Evolutionary conservation across 75 land plant species (phyloP).

Genomic region (Chamaecyparis obtusa): DNA sequence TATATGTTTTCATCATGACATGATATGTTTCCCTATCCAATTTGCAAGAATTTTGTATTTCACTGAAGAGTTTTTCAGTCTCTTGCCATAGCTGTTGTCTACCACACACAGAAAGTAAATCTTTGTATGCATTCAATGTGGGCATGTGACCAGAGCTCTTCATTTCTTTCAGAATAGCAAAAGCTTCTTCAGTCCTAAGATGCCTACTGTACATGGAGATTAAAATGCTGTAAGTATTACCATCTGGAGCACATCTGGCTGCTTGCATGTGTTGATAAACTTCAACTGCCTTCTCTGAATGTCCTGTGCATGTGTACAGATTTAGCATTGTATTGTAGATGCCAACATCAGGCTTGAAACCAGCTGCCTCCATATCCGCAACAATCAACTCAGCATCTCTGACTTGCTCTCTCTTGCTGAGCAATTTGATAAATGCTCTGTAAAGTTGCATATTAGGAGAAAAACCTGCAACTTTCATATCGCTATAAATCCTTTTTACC

Average conservation of each 20-base stretch:
- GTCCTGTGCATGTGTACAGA: conserved; percentile 55
- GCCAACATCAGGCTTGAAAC: conserved; percentile 68
- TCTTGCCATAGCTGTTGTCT: conserved; percentile 52
- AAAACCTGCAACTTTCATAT: conserved; percentile 80
- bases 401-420: conserved; percentile 42
- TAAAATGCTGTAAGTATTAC: conserved; percentile 64
- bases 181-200: conserved; percentile 71
- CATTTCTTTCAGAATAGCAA: conserved; percentile 65
- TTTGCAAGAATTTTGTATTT: conserved; percentile 43
- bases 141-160: conserved; percentile 46
- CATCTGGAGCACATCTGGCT: conserved; percentile 54
- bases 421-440: conserved; percentile 56
- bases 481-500: conserved; percentile 73
- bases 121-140: conserved; percentile 63
- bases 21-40: conserved; percentile 75
- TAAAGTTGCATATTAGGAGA: conserved; percentile 79
- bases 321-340: conserved; percentile 69
- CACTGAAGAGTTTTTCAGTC: conserved; percentile 66
- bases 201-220: conserved; percentile 77
- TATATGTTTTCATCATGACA: conserved; percentile 80
- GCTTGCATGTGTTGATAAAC: conserved; percentile 52
- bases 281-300: conserved; percentile 47
- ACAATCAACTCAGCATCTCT: conserved; percentile 75
- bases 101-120: conserved; percentile 65
- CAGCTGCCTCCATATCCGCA: conserved; percentile 73